Evolutionary conservation across 768 basidiomycete species (phyloP), one percentile per base, ranked within the genome.

Genomic region (Coprinopsis marcescibilis): DNA sequence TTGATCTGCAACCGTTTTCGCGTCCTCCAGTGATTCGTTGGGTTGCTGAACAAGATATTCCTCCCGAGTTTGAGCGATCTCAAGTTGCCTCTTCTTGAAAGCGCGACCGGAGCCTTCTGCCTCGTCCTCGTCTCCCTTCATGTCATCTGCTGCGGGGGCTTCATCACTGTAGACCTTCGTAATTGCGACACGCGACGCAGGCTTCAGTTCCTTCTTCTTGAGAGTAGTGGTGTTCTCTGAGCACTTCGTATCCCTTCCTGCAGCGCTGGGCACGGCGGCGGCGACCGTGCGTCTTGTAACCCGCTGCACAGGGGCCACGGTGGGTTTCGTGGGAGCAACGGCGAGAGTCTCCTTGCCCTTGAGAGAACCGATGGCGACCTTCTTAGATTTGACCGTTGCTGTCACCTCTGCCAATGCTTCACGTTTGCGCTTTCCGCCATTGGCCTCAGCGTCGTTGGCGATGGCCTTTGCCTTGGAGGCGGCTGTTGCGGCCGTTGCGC

Each of bases 371-470:
- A n/a, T 50, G 69, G 70, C 15, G 32, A 14, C 19, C 14, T 35
- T 49, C 72, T 54, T 27, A 63, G 72, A 55, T 77, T 81, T 80
- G 51, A 60, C 66, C 17, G 67, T 58, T 11, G 64, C 68, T 6
- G 80, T 75, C 34, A 89, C 83, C 62, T 91, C 89, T 25, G 80
- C 82, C 21, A 91, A 70, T 0, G 87, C 87, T 41, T 84, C 83
- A 34, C 89, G 83, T 63, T 90, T 90, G 52, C 89, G 76, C 63
- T 89, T 89, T 41, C 76, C 80, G 3, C n/a, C n/a, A n/a, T n/a
- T n/a, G n/a, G n/a, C n/a, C n/a, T n/a, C n/a, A n/a, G 71, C 72
- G 26, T 70, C 67, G 7, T 65, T 60, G 23, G 84, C 81, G 26
- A 70, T 67, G 7, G 65, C 61, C 24, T 84, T 81, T 17, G 62